Percentiles rank a stretch among this genome's conserved stretches.
These are phyloP conservation scores for Arachnopeziza araneosa DNA, from an alignment of 2,329 filamentous ascomycete species.

Conservation along the genomic window DNA sequence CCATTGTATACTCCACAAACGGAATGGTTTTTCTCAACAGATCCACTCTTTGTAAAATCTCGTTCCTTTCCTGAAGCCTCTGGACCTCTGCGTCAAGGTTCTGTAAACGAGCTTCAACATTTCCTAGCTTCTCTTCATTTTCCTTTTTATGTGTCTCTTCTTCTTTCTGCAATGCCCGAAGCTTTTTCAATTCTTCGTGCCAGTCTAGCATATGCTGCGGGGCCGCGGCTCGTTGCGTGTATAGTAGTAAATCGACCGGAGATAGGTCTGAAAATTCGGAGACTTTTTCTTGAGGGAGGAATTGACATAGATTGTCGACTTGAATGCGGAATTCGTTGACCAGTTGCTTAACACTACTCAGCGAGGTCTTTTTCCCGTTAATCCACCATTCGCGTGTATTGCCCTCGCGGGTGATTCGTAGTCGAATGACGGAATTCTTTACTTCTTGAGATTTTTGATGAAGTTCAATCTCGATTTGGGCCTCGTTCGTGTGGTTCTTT, in stretches of 20 bases:
- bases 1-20: conserved; percentile 57
- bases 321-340: conserved; percentile 77
- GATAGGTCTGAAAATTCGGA: conserved; percentile 85
- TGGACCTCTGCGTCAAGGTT: conserved; percentile 76
- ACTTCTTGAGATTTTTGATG: conserved; percentile 54
- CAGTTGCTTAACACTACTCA: conserved; percentile 61
- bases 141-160: conserved; percentile 55
- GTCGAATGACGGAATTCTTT: conserved; percentile 66
- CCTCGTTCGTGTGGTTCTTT: conserved; percentile 76
- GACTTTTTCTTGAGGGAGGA: conserved; percentile 91
- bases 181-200: conserved; percentile 67
- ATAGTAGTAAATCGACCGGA: conserved; percentile 73
- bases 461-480: conserved; percentile 86
- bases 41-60: conserved; percentile 57
- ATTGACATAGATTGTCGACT: conserved; percentile 96
- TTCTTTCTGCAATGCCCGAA: conserved; percentile 56
- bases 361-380: conserved; percentile 57
- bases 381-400: conserved; percentile 77
- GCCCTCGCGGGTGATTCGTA: conserved; percentile 74
- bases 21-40: conserved; percentile 62
- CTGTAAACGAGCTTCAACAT: conserved; percentile 66
- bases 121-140: conserved; percentile 40
- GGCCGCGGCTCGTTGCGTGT: conserved; percentile 85
- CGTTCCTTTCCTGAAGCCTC: conserved; percentile 68
- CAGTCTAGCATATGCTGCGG: conserved; percentile 72